phyloP scores from a whole-genome alignment of 306 rosid genomes.

The Astragalus membranaceus region DNA sequence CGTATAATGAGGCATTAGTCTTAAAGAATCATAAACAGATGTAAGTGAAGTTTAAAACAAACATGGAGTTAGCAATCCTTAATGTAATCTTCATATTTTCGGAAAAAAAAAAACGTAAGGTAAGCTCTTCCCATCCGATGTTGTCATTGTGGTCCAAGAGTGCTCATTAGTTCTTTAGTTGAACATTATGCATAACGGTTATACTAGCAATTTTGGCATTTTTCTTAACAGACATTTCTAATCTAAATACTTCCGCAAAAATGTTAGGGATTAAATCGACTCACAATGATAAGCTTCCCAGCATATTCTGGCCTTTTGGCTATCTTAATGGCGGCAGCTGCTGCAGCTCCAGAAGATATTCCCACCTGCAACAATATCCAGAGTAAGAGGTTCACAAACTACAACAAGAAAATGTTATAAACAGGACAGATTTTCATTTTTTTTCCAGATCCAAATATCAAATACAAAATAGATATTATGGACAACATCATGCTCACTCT shows the following conservation, averaged over 20 bases:
- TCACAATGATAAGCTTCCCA: conserved; percentile 73
- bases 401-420: neutral
- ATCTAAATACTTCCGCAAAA: neutral
- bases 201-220: neutral
- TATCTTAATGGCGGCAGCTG: conserved; percentile 60
- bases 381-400: neutral
- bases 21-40: neutral
- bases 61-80: neutral
- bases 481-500: neutral
- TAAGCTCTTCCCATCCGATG: neutral
- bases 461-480: neutral
- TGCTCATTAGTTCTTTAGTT: neutral
- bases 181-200: neutral
- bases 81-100: neutral
- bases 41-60: neutral
- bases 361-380: conserved; percentile 49
- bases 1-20: too few species aligned
- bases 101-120: neutral
- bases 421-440: neutral
- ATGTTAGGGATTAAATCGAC: conserved; percentile 23
- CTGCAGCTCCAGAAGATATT: conserved; percentile 72
- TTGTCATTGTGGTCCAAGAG: neutral
- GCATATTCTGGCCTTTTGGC: conserved; percentile 67
- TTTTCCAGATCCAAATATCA: neutral
- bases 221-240: neutral